Evolutionary conservation across 164 flowering plant genomes (phyloP).

Genomic region (Liriodendron chinense): DNA sequence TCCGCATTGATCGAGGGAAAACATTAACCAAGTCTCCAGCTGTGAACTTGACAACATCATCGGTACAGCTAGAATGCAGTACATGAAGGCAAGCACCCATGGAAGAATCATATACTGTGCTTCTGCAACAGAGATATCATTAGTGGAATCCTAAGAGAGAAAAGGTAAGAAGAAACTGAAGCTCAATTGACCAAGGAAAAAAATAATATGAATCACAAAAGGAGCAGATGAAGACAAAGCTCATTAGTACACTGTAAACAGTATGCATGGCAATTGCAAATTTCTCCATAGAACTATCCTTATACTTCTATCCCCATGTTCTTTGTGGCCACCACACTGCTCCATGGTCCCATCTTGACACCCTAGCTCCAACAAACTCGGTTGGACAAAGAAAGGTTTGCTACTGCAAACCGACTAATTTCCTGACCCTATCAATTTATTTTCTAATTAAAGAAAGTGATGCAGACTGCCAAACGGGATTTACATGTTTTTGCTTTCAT

Average conservation of each 20-base stretch:
- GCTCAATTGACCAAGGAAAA: background rate
- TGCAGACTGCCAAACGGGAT: background rate
- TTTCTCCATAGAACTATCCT: too few relatives aligned
- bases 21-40: slow-evolving; percentile 55
- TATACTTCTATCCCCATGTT: too few relatives aligned
- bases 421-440: background rate
- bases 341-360: background rate
- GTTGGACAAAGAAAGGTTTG: background rate
- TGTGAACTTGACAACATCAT: slow-evolving; percentile 65
- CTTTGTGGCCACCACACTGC: background rate
- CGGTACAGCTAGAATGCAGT: slow-evolving; percentile 64
- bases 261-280: background rate
- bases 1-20: slow-evolving; percentile 49
- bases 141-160: slow-evolving; percentile 4
- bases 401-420: background rate
- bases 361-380: background rate
- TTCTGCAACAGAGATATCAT: slow-evolving; percentile 47
- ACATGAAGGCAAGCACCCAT: slow-evolving; percentile 73
- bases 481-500: background rate
- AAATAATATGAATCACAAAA: background rate
- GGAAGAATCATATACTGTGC: slow-evolving; percentile 63
- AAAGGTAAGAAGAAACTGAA: background rate
- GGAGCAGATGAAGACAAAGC: background rate
- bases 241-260: background rate
- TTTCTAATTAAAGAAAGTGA: background rate